Percentiles rank a stretch among this genome's conserved stretches.
Conservation (phyloP, 805 yeast species). For the Saccharomycopsis babjevae region DNA sequence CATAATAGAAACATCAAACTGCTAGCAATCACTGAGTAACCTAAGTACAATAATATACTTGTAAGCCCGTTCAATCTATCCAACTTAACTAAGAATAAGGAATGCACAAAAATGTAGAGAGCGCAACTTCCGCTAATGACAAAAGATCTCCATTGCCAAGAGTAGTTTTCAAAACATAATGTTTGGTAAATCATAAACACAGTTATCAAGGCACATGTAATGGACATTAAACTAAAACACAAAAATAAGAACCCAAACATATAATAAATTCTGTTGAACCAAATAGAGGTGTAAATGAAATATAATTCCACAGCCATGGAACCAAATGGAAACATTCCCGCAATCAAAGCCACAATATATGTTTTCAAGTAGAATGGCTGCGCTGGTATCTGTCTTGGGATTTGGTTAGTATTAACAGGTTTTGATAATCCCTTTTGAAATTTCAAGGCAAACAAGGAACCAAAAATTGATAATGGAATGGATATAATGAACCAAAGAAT, state of each 20-base stretch:
- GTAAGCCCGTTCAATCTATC: conserved; percentile 56
- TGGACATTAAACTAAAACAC: conserved; percentile 71
- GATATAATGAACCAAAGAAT: conserved; percentile 79
- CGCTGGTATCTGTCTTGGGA: conserved; percentile 89
- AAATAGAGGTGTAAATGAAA: conserved; percentile 79
- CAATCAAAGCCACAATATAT: conserved; percentile 54
- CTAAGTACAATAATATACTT: conserved; percentile 70
- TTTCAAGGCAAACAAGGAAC: conserved; percentile 73
- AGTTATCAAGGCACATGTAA: conserved; percentile 75
- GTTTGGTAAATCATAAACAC: conserved; percentile 73
- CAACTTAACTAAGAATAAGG: conserved; percentile 63
- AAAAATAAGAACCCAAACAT: conserved; percentile 96
- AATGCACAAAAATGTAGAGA: conserved; percentile 72
- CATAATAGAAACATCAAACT: conserved; percentile 67
- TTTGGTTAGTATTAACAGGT: conserved; percentile 90
- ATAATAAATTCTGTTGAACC: conserved; percentile 90
- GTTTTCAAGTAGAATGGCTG: conserved; percentile 79
- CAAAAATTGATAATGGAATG: conserved; percentile 72
- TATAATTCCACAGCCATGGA: conserved; percentile 92
- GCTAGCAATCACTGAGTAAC: conserved; percentile 70
- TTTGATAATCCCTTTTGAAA: conserved; percentile 36
- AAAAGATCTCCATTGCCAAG: conserved; percentile 95
- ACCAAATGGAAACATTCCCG: conserved; percentile 92
- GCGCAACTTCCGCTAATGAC: conserved; percentile 86
- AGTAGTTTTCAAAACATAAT: conserved; percentile 82